These are phyloP conservation scores for Funneliformis geosporum DNA, from an alignment of 192 early-diverging fungal genomes.

Conservation along the genomic window DNA sequence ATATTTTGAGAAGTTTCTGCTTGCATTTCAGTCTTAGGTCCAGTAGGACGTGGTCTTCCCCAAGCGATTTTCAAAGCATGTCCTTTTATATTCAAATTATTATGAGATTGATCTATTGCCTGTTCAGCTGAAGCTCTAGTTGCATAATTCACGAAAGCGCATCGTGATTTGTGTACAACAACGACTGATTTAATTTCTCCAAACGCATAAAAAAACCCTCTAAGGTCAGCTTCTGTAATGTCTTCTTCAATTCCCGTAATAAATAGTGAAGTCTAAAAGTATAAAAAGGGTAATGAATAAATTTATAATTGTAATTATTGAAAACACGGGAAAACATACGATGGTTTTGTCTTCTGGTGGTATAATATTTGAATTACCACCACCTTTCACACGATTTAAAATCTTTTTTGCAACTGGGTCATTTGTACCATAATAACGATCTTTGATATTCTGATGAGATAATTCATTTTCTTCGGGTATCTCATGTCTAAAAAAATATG, in stretches of 20 bases:
- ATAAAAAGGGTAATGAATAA: not conserved
- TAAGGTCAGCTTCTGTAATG: slow-evolving; percentile 72
- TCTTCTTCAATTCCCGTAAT: slow-evolving; percentile 76
- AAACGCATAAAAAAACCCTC: slow-evolving; percentile 74
- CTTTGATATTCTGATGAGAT: slow-evolving; percentile 90
- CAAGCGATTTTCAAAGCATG: slow-evolving; percentile 76
- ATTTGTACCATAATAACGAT: slow-evolving; percentile 92
- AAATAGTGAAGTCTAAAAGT: slow-evolving; percentile 74
- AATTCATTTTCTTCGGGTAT: slow-evolving; percentile 83
- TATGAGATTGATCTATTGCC: slow-evolving; percentile 72
- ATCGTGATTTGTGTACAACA: slow-evolving; percentile 74
- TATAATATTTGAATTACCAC: slow-evolving; percentile 44
- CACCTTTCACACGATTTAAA: slow-evolving; percentile 57
- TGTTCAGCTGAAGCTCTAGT: slow-evolving; percentile 80
- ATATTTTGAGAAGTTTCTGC: slow-evolving; percentile 33
- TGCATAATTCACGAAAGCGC: slow-evolving; percentile 91
- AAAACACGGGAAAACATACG: slow-evolving; percentile 41
- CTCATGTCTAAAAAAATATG: slow-evolving; percentile 67
- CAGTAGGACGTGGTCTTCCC: slow-evolving; percentile 76
- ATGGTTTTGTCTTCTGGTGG: slow-evolving; percentile 82
- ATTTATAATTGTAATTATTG: not conserved
- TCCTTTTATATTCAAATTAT: slow-evolving; percentile 73
- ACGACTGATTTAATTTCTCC: slow-evolving; percentile 91
- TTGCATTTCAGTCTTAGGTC: slow-evolving; percentile 60
- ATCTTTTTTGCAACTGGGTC: slow-evolving; percentile 93